These are phyloP conservation scores for Macroventuria anomochaeta DNA, from an alignment of 2,329 filamentous ascomycete genomes.

Conservation along the genomic window DNA sequence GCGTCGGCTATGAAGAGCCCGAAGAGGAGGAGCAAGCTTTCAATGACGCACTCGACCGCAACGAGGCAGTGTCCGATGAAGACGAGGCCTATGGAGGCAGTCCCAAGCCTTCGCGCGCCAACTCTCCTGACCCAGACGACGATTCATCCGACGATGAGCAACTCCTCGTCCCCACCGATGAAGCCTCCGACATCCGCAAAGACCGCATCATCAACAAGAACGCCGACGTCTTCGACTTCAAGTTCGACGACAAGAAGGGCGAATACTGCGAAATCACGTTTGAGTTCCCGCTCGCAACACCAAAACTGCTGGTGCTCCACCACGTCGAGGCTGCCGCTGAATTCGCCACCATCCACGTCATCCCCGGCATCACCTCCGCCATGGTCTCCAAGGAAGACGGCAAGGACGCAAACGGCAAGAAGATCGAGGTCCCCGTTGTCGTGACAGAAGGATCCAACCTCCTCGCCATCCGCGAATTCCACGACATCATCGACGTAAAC, in stretches of 20 bases:
- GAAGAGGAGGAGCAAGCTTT: slow-evolving; percentile 89
- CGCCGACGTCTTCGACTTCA: slow-evolving; percentile 75
- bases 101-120: slow-evolving; percentile 47
- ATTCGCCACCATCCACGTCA: slow-evolving; percentile 84
- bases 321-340: slow-evolving; percentile 82
- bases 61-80: slow-evolving; percentile 59
- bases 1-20: slow-evolving; percentile 87
- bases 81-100: slow-evolving; percentile 61
- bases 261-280: slow-evolving; percentile 81
- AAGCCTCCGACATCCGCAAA: slow-evolving; percentile 39
- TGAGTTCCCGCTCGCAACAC: slow-evolving; percentile 77
- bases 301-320: slow-evolving; percentile 92
- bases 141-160: slow-evolving; percentile 36
- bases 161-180: slow-evolving; percentile 35
- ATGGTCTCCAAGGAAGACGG: slow-evolving; percentile 65
- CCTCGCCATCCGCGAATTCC: slow-evolving; percentile 85
- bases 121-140: slow-evolving; percentile 39
- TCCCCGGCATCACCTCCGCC: slow-evolving; percentile 76
- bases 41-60: slow-evolving; percentile 66
- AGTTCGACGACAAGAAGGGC: slow-evolving; percentile 76
- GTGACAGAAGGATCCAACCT: slow-evolving; percentile 88
- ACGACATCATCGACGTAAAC: slow-evolving; percentile 84
- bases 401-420: slow-evolving; percentile 58
- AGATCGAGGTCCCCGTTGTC: slow-evolving; percentile 58
- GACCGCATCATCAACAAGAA: slow-evolving; percentile 53